Conservation (phyloP, 2,329 filamentous ascomycete genomes). For the Hymenoscyphus infarciens region DNA sequence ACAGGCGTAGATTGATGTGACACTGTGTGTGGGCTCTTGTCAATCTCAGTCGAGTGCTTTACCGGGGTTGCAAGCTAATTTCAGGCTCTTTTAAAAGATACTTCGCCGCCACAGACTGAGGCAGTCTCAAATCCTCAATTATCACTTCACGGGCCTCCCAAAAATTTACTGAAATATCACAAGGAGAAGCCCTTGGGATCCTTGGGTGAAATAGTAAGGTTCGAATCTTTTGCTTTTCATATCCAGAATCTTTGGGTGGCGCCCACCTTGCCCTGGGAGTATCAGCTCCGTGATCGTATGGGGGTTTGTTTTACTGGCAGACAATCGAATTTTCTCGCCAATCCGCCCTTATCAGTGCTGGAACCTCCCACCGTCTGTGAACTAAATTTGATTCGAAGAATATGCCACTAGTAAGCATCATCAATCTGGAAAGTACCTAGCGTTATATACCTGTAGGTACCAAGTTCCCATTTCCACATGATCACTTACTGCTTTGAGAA, state of each 20-base stretch:
- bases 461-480: neutral
- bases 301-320: conserved; percentile 3
- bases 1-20: conserved; percentile 16
- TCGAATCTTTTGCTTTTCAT: neutral
- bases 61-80: conserved; percentile 16
- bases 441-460: neutral
- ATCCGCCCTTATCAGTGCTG: neutral
- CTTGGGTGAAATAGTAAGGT: neutral
- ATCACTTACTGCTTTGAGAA: neutral
- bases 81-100: conserved; percentile 19
- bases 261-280: neutral
- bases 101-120: conserved; percentile 13
- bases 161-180: neutral
- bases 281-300: conserved; percentile 2
- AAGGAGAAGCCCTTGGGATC: neutral
- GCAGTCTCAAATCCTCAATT: neutral
- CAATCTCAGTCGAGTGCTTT: conserved; percentile 6
- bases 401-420: neutral
- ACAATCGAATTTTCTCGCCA: neutral
- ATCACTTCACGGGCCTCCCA: neutral
- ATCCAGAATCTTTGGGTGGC: neutral
- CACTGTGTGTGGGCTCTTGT: conserved; percentile 13
- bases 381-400: conserved; percentile 1
- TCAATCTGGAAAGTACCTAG: neutral
- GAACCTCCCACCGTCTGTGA: neutral